Conservation (phyloP, 2,329 filamentous ascomycete species). For the Chaetomiaceae sp. region DNA sequence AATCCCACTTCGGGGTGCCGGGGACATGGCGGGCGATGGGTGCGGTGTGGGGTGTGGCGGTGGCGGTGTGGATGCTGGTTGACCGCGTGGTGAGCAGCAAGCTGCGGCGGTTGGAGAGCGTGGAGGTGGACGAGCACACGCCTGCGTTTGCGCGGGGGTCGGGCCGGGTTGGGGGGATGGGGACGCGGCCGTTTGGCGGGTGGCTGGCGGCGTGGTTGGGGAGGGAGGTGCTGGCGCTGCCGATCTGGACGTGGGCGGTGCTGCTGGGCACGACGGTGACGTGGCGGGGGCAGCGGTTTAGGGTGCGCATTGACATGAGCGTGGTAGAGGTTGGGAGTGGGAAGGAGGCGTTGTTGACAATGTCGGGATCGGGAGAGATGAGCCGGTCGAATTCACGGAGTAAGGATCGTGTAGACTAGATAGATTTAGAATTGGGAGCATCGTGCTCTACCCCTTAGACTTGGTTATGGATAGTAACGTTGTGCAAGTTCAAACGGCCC, state of each 20-base stretch:
- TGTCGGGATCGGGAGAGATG: neutral
- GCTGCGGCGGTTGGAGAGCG: constrained; percentile 65
- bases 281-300: constrained; percentile 81
- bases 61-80: constrained; percentile 64
- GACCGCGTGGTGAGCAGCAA: constrained; percentile 69
- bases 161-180: constrained; percentile 31
- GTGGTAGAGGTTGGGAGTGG: constrained; percentile 44
- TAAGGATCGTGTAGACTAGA: constrained; percentile 26
- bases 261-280: constrained; percentile 79
- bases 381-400: constrained; percentile 11
- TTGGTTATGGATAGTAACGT: neutral
- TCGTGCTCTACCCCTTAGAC: constrained; percentile 13
- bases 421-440: neutral
- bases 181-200: constrained; percentile 53
- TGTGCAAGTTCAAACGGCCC: neutral
- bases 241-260: constrained; percentile 87
- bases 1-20: constrained; percentile 45
- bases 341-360: neutral
- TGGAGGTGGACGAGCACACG: constrained; percentile 66
- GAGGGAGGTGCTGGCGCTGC: constrained; percentile 73
- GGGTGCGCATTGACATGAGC: constrained; percentile 76
- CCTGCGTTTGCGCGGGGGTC: constrained; percentile 62
- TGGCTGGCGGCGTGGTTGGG: constrained; percentile 84
- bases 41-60: constrained; percentile 58
- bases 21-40: constrained; percentile 63